Percentiles rank a stretch among this genome's conserved stretches.
These are phyloP conservation scores for Clavariopsis aquatica DNA, from an alignment of 495 filamentous ascomycete species.

Conservation along the genomic window DNA sequence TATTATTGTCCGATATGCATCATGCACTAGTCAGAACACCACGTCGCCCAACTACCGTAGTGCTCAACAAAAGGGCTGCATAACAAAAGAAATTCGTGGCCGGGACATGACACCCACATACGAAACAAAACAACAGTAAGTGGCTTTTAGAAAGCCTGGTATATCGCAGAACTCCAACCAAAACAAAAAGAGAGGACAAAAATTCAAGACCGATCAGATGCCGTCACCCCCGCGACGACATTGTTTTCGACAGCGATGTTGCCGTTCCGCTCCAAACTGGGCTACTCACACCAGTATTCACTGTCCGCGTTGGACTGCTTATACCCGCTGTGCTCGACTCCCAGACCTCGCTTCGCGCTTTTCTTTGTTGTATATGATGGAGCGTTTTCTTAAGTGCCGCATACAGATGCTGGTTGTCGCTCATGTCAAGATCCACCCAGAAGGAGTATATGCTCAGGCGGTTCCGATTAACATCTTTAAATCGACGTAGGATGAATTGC, in stretches of 20 bases:
- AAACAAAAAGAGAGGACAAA: background rate
- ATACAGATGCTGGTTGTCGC: constrained; percentile 33
- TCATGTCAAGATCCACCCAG: constrained; percentile 36
- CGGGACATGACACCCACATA: background rate
- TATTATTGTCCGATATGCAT: background rate
- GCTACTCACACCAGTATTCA: constrained; percentile 4
- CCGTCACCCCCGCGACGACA: background rate
- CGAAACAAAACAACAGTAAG: background rate
- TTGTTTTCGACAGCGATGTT: background rate
- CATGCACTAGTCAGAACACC: background rate
- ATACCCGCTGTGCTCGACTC: constrained; percentile 15
- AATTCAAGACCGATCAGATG: background rate
- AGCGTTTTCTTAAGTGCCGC: constrained; percentile 34
- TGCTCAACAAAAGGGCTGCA: background rate
- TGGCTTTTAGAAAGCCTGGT: constrained; percentile 1
- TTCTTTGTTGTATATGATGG: constrained; percentile 29
- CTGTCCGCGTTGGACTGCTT: constrained; percentile 1
- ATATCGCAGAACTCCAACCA: background rate
- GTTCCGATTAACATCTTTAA: constrained; percentile 34
- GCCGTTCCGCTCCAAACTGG: background rate
- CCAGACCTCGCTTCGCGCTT: constrained; percentile 34
- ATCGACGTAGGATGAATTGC: constrained; percentile 32
- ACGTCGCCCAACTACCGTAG: background rate
- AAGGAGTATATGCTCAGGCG: constrained; percentile 32
- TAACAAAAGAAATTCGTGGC: background rate